phyloP scores from a whole-genome alignment of 2,329 filamentous ascomycete genomes.

The Colletotrichum gigasporum region DNA sequence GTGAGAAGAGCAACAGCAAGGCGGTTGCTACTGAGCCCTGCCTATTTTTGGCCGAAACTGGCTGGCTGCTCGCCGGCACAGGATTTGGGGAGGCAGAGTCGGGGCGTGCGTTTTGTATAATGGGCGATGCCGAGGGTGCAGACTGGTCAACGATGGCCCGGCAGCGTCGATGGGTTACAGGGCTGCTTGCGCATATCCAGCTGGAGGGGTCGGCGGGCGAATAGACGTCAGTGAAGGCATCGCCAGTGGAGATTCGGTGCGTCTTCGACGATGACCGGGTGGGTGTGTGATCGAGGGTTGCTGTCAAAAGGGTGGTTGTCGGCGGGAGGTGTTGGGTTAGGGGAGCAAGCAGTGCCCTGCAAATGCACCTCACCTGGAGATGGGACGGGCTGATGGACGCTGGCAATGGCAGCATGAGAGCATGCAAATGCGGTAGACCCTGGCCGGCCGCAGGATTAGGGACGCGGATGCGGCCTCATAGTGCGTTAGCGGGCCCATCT shows the following conservation, averaged over 20 bases:
- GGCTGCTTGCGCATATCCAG: neutral
- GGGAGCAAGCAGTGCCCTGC: conserved; percentile 14
- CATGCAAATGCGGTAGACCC: conserved; percentile 18
- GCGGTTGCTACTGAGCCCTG: neutral
- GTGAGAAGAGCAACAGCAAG: neutral
- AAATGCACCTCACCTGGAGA: conserved; percentile 3
- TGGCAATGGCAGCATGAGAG: neutral
- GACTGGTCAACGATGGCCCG: neutral
- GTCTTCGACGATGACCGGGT: neutral
- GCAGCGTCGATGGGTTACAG: conserved; percentile 21
- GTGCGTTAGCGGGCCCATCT: conserved; percentile 27
- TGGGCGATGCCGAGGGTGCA: neutral
- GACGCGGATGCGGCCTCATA: conserved; percentile 29
- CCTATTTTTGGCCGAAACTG: conserved; percentile 26
- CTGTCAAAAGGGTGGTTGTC: neutral
- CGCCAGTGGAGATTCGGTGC: conserved; percentile 22
- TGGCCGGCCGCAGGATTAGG: conserved; percentile 23
- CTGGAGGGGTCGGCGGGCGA: conserved; percentile 7
- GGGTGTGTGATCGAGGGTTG: conserved; percentile 13
- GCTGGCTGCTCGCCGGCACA: neutral
- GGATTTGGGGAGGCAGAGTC: conserved; percentile 2
- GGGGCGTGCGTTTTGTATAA: conserved; percentile 2
- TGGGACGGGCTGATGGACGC: neutral
- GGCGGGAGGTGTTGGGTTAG: conserved; percentile 11
- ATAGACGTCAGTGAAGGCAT: conserved; percentile 31